These are phyloP conservation scores for Irpex rosettiformis DNA, from an alignment of 1,284 basidiomycete genomes.

Conservation along the genomic window DNA sequence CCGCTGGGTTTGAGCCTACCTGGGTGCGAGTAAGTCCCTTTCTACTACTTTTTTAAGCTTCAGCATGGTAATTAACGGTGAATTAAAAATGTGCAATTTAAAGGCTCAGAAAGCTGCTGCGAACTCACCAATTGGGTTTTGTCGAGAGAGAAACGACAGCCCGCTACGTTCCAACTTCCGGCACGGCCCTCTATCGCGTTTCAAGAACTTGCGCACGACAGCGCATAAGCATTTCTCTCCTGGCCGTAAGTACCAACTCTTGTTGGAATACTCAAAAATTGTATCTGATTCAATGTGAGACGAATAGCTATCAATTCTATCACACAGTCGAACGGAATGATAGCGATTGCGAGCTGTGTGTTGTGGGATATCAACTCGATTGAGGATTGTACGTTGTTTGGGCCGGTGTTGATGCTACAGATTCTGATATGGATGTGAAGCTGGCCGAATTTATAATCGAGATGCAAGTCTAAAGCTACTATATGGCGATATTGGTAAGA, in stretches of 20 bases:
- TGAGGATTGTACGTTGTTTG: neutral
- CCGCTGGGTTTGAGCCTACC: too few species aligned
- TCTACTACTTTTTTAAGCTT: too few species aligned
- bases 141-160: neutral
- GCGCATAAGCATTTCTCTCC: neutral
- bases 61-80: too few species aligned
- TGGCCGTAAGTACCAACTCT: neutral
- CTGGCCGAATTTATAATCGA: neutral
- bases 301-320: neutral
- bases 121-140: too few species aligned
- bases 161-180: neutral
- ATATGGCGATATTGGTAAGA: neutral
- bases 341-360: neutral
- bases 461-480: neutral
- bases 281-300: neutral
- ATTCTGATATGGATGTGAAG: neutral
- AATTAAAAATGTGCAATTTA: too few species aligned
- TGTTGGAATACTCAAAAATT: too few species aligned
- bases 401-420: neutral
- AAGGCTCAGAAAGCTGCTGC: too few species aligned
- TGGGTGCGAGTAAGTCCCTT: too few species aligned
- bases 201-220: neutral
- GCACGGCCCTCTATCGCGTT: neutral
- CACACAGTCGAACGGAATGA: neutral
- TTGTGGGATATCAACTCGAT: neutral